These are phyloP conservation scores for Castanospermum australe DNA, from an alignment of 306 rosid genomes.

Conservation along the genomic window DNA sequence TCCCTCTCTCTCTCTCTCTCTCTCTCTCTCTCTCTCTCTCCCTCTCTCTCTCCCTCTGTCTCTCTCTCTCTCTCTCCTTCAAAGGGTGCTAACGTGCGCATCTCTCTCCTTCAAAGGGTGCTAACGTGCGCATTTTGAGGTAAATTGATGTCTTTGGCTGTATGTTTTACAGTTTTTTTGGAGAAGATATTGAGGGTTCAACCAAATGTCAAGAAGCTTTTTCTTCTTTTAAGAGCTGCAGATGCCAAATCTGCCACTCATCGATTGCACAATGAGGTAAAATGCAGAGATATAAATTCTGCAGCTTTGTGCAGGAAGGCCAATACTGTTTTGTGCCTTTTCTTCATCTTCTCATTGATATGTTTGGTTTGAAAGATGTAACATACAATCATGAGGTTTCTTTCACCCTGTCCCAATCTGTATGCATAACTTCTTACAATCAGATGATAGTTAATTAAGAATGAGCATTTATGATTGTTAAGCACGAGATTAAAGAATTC, in stretches of 20 bases:
- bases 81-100: background rate
- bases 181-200: slow-evolving; percentile 84
- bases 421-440: too few species aligned
- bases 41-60: background rate
- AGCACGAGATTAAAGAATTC: background rate
- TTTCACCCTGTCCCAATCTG: too few species aligned
- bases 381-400: too few species aligned
- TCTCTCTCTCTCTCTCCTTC: too few species aligned
- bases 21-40: background rate
- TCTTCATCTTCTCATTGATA: background rate
- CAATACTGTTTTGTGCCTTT: background rate
- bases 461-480: background rate
- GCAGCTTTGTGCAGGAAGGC: background rate
- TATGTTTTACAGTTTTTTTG: slow-evolving; percentile 52
- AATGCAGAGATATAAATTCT: background rate
- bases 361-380: background rate
- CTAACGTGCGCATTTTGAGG: background rate
- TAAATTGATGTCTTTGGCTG: background rate
- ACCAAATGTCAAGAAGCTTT: slow-evolving; percentile 76
- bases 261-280: slow-evolving; percentile 68
- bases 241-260: slow-evolving; percentile 54
- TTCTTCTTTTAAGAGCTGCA: slow-evolving; percentile 63
- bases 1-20: background rate
- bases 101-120: background rate
- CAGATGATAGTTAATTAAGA: background rate